Evolutionary conservation across 2,329 filamentous ascomycete genomes (phyloP), one percentile per base, ranked within the genome.

Genomic region (Colletotrichum plurivorum): DNA sequence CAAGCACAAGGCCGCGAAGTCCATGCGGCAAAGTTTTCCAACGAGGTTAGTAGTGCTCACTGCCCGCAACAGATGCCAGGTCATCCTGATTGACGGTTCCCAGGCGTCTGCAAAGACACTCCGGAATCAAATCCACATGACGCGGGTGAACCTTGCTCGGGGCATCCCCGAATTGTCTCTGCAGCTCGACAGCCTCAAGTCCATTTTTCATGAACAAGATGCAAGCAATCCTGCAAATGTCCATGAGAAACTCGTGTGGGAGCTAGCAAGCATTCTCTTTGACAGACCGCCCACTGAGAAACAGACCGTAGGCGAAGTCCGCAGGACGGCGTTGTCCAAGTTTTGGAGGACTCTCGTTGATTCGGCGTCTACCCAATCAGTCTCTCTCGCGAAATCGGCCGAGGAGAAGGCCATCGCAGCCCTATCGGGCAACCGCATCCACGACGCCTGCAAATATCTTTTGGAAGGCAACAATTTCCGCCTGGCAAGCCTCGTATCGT

Each of bases 351-450:
- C 86, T 22, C 81, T 95, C 80, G 87, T 95, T 73, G 90, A 88
- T 75, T 83, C 86, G 22, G 84, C 84, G 27, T 87, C 88, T 2
- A 83, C 83, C 18, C 85, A 84, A 52, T 84, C 85, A 25, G 83
- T 90, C 39, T 84, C 87, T 31, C 83, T 89, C 71, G 90, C 91
- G 2, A 82, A 84, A 54, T 90, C 90, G 0, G 82, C 86, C 2
- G 95, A 98, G 76, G 94, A 97, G 77, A 94, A 94, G 78, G 95
- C 95, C 0, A 85, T 99, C 66, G 89, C 92, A 20, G 89, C 92
- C 71, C 85, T 99, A 8, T 93, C 94, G 18, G 92, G 91, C 9
- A 91, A 97, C 76, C 91, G 93, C 53, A 83, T 97, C 56, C 85
- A 90, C 6, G 93, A 97, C 68, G 96, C 96, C 12, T 98, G 95